These are phyloP conservation scores for Akanthomyces muscarius DNA, from an alignment of 2,329 filamentous ascomycete species.

Conservation along the genomic window DNA sequence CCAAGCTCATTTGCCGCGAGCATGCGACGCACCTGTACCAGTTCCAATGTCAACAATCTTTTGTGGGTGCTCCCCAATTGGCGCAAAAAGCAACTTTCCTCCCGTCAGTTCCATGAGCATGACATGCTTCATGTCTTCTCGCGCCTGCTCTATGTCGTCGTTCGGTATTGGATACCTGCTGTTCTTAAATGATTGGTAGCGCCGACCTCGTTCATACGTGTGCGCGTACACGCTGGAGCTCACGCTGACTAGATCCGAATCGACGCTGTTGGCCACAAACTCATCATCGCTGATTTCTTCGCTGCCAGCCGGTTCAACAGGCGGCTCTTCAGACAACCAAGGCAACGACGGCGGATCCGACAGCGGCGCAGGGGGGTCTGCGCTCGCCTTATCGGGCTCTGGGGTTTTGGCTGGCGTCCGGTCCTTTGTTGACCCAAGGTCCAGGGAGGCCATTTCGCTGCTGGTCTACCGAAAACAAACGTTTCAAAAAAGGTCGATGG, in stretches of 20 bases:
- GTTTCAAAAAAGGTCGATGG: background rate
- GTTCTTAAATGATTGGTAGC: slow-evolving; percentile 42
- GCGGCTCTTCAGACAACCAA: slow-evolving; percentile 5
- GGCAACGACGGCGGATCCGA: background rate
- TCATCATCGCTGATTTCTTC: slow-evolving; percentile 14
- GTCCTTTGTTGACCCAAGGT: background rate
- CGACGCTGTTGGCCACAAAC: slow-evolving; percentile 11
- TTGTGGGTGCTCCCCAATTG: slow-evolving; percentile 36
- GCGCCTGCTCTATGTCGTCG: slow-evolving; percentile 41
- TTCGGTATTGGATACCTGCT: slow-evolving; percentile 46
- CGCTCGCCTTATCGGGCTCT: background rate
- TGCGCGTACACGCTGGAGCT: slow-evolving; percentile 31
- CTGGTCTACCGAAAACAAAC: background rate
- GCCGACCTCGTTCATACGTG: slow-evolving; percentile 32
- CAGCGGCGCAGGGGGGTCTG: background rate
- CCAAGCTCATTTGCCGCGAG: background rate
- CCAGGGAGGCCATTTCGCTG: background rate
- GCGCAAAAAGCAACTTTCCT: slow-evolving; percentile 38
- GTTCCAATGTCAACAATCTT: slow-evolving; percentile 48
- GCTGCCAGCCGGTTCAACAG: slow-evolving; percentile 9
- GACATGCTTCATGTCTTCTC: slow-evolving; percentile 43
- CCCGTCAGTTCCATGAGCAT: slow-evolving; percentile 42
- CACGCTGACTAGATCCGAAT: slow-evolving; percentile 20
- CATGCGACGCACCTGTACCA: slow-evolving; percentile 31
- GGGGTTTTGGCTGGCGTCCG: background rate